Conservation (phyloP, 306 rosid species). For the Cicer pinnatifidum region DNA sequence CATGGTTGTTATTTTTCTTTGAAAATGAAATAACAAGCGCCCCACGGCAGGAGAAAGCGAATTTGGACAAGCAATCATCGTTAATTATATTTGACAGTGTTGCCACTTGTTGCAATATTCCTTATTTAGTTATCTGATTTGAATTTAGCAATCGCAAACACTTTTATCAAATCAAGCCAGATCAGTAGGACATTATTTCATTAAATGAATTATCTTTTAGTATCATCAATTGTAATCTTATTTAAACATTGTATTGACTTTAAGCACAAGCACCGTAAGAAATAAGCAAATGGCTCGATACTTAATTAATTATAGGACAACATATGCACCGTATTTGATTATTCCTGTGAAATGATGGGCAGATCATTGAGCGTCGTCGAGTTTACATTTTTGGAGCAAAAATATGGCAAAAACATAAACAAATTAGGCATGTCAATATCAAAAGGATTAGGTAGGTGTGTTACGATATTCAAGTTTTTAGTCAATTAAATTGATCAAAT, state of each 20-base stretch:
- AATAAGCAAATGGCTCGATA: conserved; percentile 25
- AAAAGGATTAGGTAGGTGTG: conserved; percentile 49
- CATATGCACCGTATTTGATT: conserved; percentile 33
- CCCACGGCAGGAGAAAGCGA: conserved; percentile 16
- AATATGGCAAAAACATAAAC: conserved; percentile 31
- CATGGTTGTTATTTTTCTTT: too few species aligned
- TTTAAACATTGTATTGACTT: neutral
- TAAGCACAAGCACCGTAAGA: neutral
- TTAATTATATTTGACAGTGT: too few species aligned
- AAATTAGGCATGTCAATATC: conserved; percentile 43
- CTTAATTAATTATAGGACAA: conserved; percentile 26
- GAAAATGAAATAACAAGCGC: too few species aligned
- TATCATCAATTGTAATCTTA: too few species aligned
- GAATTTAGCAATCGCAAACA: neutral
- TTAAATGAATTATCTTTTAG: too few species aligned
- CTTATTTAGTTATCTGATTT: conserved; percentile 5
- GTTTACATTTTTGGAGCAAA: conserved; percentile 25
- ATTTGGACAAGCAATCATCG: conserved; percentile 39
- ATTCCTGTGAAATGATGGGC: conserved; percentile 45
- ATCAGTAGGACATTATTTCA: neutral
- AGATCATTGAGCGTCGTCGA: conserved; percentile 51
- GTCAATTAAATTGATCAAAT: neutral
- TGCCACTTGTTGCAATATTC: neutral
- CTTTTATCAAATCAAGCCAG: conserved; percentile 38
- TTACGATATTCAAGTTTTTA: conserved; percentile 25